phyloP scores from a whole-genome alignment of 1,139 yeast genomes.

The Geotrichum phurueaensis region DNA sequence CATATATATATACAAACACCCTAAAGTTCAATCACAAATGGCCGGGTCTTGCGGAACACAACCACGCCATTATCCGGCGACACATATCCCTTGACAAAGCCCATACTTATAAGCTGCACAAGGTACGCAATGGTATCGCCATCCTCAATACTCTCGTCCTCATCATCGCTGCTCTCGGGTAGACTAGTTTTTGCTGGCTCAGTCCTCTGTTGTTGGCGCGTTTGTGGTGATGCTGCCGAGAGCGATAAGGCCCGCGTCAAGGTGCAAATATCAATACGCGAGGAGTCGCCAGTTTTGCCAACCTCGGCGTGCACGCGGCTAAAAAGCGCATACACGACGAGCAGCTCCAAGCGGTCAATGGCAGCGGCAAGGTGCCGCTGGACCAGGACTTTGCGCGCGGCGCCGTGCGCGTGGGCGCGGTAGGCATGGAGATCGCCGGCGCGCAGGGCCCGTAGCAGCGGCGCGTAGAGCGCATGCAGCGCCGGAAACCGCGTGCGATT shows the following conservation, averaged over 20 bases:
- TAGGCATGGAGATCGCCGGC: not conserved
- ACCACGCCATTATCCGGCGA: not conserved
- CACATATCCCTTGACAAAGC: not conserved
- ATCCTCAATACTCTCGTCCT: not conserved
- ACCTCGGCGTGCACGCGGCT: not conserved
- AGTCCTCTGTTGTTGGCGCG: not conserved
- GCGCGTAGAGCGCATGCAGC: not conserved
- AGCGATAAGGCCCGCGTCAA: not conserved
- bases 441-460: not conserved
- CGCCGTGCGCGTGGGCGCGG: not conserved
- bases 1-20: no score
- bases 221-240: not conserved
- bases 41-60: not conserved
- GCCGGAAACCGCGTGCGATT: not conserved
- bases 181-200: not conserved
- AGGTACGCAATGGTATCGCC: not conserved
- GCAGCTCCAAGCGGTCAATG: not conserved
- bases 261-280: not conserved
- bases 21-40: not conserved
- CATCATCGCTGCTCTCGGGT: not conserved
- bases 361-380: not conserved
- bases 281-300: not conserved
- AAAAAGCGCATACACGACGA: not conserved
- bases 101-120: not conserved
- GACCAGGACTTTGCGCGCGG: not conserved